Percentiles rank a stretch among this genome's conserved stretches.
Conservation (phyloP, 2,329 filamentous ascomycete species). For the Cordyceps militaris region DNA sequence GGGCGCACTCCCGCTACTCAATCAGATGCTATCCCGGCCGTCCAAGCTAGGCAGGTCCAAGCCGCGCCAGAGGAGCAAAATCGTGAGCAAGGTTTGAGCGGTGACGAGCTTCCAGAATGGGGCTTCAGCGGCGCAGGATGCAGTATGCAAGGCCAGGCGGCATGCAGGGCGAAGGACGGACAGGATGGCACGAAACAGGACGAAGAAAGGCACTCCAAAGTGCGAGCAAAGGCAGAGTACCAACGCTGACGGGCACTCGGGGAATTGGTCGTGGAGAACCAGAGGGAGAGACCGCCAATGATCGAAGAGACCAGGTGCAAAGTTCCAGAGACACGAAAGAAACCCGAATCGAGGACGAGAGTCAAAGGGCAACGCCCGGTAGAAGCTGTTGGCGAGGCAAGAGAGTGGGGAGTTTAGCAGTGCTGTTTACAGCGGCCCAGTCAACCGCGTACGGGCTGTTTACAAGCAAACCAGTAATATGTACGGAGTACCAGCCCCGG, state of each 20-base stretch:
- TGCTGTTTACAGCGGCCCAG: constrained; percentile 4
- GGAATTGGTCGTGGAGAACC: background rate
- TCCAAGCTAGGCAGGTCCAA: background rate
- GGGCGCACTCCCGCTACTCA: constrained; percentile 7
- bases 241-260: background rate
- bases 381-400: constrained; percentile 8
- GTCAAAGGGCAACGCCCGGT: background rate
- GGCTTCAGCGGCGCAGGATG: background rate
- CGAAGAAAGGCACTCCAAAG: constrained; percentile 12
- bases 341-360: background rate
- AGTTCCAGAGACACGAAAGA: background rate
- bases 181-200: constrained; percentile 12
- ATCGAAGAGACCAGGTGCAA: background rate
- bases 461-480: no score
- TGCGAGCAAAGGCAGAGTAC: background rate
- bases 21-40: background rate
- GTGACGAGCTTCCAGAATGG: background rate
- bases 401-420: constrained; percentile 3
- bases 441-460: no score
- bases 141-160: background rate
- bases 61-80: background rate
- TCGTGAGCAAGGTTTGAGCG: background rate
- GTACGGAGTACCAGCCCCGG: no score
- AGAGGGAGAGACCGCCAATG: background rate
- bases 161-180: constrained; percentile 5